Conservation (phyloP, 2,329 filamentous ascomycete species). For the Cercospora berteroae region DNA sequence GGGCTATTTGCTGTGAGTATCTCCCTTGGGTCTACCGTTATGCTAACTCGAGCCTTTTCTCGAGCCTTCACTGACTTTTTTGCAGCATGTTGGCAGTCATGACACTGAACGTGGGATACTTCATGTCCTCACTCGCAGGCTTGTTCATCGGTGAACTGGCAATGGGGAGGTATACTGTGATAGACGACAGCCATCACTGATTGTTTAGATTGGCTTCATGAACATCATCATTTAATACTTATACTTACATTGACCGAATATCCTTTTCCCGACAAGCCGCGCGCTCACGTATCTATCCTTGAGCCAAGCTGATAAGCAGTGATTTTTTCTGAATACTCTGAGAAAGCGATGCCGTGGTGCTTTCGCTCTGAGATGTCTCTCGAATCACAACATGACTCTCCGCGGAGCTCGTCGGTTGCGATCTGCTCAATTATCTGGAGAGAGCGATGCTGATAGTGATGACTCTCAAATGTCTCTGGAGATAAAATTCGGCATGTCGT, state of each 20-base stretch:
- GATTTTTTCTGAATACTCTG: not conserved
- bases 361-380: not conserved
- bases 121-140: constrained; percentile 72
- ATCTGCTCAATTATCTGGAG: not conserved
- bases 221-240: not conserved
- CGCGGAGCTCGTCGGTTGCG: not conserved
- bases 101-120: constrained; percentile 85
- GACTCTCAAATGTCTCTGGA: not conserved
- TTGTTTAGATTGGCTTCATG: not conserved
- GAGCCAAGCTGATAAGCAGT: not conserved
- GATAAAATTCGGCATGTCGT: not conserved
- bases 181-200: constrained; percentile 10
- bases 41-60: not conserved
- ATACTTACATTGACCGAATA: not conserved
- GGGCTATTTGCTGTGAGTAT: constrained; percentile 78
- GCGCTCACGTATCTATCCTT: not conserved
- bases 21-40: not conserved
- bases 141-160: constrained; percentile 83
- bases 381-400: not conserved
- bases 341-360: not conserved
- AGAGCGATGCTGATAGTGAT: not conserved
- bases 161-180: constrained; percentile 63
- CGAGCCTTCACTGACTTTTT: constrained; percentile 22
- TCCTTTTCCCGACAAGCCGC: not conserved
- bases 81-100: constrained; percentile 86